Evolutionary conservation across 768 basidiomycete species (phyloP).

Genomic region (Lactarius evosmus): DNA sequence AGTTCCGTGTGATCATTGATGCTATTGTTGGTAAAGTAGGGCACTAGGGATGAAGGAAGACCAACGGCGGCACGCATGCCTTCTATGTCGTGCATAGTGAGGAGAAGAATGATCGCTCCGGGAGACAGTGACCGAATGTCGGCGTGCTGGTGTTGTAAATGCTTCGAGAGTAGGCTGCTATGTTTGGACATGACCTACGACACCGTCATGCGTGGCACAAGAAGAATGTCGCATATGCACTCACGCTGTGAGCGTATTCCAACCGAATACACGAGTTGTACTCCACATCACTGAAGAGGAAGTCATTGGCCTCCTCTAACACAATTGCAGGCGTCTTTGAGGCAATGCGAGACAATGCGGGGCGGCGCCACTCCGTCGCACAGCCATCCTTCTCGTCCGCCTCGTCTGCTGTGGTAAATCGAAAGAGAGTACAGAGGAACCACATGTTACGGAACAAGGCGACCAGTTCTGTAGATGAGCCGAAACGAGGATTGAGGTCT

Average conservation of each 20-base stretch:
- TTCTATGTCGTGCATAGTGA: slow-evolving; percentile 86
- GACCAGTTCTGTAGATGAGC: slow-evolving; percentile 57
- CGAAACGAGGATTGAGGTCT: slow-evolving; percentile 59
- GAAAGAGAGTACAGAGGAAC: slow-evolving; percentile 88
- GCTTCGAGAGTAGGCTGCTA: slow-evolving; percentile 56
- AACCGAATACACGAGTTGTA: slow-evolving; percentile 88
- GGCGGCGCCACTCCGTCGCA: slow-evolving; percentile 75
- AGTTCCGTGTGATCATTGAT: slow-evolving; percentile 70
- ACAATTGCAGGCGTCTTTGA: slow-evolving; percentile 83
- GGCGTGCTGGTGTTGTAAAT: slow-evolving; percentile 59
- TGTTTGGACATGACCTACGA: slow-evolving; percentile 68
- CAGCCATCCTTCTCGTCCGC: slow-evolving; percentile 48
- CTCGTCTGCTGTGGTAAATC: slow-evolving; percentile 59
- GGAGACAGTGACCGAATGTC: slow-evolving; percentile 74
- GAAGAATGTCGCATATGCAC: slow-evolving; percentile 27
- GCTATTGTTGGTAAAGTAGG: slow-evolving; percentile 85
- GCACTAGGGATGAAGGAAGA: slow-evolving; percentile 73
- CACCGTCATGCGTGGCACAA: background rate
- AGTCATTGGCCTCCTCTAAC: slow-evolving; percentile 77
- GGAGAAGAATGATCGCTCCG: slow-evolving; percentile 81
- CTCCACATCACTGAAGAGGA: slow-evolving; percentile 82
- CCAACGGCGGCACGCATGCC: slow-evolving; percentile 79
- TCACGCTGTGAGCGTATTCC: slow-evolving; percentile 75
- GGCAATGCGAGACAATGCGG: slow-evolving; percentile 77
- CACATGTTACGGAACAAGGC: slow-evolving; percentile 88